Conservation (phyloP, 2,329 filamentous ascomycete species). For the Niveomyces coronatus region DNA sequence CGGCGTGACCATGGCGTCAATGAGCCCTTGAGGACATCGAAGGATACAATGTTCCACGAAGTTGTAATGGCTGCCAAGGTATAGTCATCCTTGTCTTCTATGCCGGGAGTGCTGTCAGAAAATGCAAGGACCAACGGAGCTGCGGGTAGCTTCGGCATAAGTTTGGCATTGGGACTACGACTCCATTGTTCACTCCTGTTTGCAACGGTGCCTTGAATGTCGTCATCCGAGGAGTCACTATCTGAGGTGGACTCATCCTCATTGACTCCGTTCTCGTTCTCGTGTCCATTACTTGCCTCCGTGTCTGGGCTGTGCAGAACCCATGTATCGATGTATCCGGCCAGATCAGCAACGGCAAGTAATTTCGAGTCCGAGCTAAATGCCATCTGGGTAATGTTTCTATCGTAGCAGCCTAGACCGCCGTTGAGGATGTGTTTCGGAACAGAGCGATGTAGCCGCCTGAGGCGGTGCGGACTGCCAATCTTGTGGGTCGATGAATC, state of each 20-base stretch:
- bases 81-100: constrained; percentile 30
- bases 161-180: constrained; percentile 57
- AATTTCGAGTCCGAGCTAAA: constrained; percentile 77
- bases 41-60: constrained; percentile 59
- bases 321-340: constrained; percentile 84
- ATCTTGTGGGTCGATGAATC: constrained; percentile 14
- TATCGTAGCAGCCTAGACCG: constrained; percentile 64
- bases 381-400: constrained; percentile 59
- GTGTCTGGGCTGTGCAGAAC: constrained; percentile 42
- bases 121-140: constrained; percentile 61
- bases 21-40: constrained; percentile 66
- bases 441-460: constrained; percentile 42
- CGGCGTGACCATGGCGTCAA: constrained; percentile 78
- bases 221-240: constrained; percentile 31
- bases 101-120: constrained; percentile 35
- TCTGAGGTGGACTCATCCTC: constrained; percentile 29
- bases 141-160: constrained; percentile 58
- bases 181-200: constrained; percentile 56
- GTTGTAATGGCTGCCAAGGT: constrained; percentile 43
- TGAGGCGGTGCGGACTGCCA: constrained; percentile 35
- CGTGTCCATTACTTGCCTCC: constrained; percentile 20
- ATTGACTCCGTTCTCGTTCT: constrained; percentile 19
- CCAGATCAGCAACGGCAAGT: constrained; percentile 69
- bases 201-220: constrained; percentile 31
- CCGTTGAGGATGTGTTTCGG: constrained; percentile 49